A percentile compares a stretch with the other conserved stretches of the same genome.
These are phyloP conservation scores for Cordyceps fumosorosea DNA, from an alignment of 2,329 filamentous ascomycete genomes.

Conservation along the genomic window DNA sequence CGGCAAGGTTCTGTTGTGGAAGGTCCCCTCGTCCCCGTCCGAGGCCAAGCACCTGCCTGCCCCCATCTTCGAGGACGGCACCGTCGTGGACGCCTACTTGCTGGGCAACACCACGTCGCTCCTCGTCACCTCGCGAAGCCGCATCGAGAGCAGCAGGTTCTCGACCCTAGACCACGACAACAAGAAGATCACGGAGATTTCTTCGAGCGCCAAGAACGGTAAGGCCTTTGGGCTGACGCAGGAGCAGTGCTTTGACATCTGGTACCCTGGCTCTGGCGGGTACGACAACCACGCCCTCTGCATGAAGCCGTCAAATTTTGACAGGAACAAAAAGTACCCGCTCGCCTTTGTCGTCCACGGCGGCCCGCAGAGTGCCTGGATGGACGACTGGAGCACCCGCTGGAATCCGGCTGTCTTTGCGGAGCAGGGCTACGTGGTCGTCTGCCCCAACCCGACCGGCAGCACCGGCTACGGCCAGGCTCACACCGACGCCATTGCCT, in stretches of 20 bases:
- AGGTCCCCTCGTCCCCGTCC: constrained; percentile 48
- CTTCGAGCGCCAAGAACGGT: constrained; percentile 60
- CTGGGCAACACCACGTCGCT: constrained; percentile 44
- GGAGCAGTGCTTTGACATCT: constrained; percentile 60
- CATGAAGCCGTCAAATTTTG: constrained; percentile 61
- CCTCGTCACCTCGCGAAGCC: constrained; percentile 60
- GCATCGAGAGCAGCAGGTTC: constrained; percentile 68
- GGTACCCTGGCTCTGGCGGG: constrained; percentile 57
- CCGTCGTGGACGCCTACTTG: constrained; percentile 45
- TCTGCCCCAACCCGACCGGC: constrained; percentile 77
- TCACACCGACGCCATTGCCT: constrained; percentile 67
- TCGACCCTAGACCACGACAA: constrained; percentile 46
- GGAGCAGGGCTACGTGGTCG: constrained; percentile 79
- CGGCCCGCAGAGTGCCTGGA: constrained; percentile 72
- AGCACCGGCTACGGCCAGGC: constrained; percentile 76
- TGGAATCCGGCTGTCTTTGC: constrained; percentile 87
- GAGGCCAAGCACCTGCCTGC: constrained; percentile 42
- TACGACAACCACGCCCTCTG: constrained; percentile 64
- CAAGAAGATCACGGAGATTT: constrained; percentile 39
- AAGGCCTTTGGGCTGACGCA: constrained; percentile 59
- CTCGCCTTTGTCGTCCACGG: constrained; percentile 77
- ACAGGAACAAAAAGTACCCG: constrained; percentile 66
- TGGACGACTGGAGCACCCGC: constrained; percentile 68
- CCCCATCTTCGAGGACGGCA: constrained; percentile 46
- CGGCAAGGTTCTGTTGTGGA: constrained; percentile 57